Evolutionary conservation across 2,329 filamentous ascomycete genomes (phyloP).

Genomic region (Penicillium sp.): DNA sequence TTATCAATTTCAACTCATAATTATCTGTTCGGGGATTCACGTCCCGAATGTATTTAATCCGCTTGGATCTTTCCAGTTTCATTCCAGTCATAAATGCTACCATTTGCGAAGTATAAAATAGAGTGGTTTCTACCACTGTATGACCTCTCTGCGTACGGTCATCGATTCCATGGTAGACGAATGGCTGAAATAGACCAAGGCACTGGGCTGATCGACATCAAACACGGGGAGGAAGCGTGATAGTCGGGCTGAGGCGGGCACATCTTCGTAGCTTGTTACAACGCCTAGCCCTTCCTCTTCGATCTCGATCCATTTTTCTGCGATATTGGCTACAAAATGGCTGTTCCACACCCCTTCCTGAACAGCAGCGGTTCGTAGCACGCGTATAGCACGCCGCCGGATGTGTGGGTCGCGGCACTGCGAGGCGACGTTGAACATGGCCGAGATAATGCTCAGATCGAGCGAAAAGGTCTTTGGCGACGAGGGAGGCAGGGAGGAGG

Average conservation of each 20-base stretch:
- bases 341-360: conserved; percentile 27
- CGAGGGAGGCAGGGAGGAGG: neutral
- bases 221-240: conserved; percentile 1
- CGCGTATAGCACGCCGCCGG: conserved; percentile 26
- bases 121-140: neutral
- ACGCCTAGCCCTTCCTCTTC: conserved; percentile 16
- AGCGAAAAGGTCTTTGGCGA: conserved; percentile 26
- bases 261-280: neutral
- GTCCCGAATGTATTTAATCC: neutral
- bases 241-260: neutral
- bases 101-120: neutral
- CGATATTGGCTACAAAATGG: conserved; percentile 17
- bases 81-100: neutral
- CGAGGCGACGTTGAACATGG: conserved; percentile 28
- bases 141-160: neutral
- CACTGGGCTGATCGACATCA: conserved; percentile 1
- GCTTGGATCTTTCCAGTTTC: neutral
- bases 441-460: conserved; percentile 29
- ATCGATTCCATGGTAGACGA: neutral
- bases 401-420: conserved; percentile 31
- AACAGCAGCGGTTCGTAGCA: conserved; percentile 22
- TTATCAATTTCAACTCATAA: neutral
- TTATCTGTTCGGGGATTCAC: neutral
- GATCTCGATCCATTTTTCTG: conserved; percentile 23
- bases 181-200: conserved; percentile 3